phyloP scores from a whole-genome alignment of 1,139 yeast species.

The Saccharomyces hybrid region DNA sequence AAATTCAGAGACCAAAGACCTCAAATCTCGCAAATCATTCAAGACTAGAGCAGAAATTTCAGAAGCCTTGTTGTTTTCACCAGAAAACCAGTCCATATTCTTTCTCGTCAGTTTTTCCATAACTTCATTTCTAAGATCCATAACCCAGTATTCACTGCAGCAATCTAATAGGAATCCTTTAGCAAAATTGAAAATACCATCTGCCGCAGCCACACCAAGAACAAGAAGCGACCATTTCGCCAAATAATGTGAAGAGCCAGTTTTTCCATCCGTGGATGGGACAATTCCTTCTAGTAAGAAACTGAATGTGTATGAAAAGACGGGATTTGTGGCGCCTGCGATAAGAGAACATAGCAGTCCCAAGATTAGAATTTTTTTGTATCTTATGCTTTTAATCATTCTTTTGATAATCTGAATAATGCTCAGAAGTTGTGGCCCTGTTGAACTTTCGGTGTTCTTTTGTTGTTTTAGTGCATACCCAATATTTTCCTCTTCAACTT shows the following conservation, averaged over 20 bases:
- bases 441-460: constrained; percentile 6
- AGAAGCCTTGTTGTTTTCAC: constrained; percentile 38
- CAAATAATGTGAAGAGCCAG: constrained; percentile 34
- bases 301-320: constrained; percentile 72
- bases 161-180: constrained; percentile 46
- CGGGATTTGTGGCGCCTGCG: constrained; percentile 62
- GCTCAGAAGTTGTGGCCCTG: constrained; percentile 23
- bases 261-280: constrained; percentile 32
- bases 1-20: constrained; percentile 56
- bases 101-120: constrained; percentile 46
- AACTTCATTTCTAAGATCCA: constrained; percentile 42
- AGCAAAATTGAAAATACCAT: constrained; percentile 50
- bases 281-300: constrained; percentile 53
- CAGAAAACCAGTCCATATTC: constrained; percentile 48
- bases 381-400: constrained; percentile 33
- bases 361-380: constrained; percentile 35
- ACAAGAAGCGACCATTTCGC: constrained; percentile 63
- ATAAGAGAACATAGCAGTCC: constrained; percentile 50
- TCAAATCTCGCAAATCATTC: constrained; percentile 74
- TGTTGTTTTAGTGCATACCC: constrained; percentile 2
- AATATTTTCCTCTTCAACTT: not conserved
- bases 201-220: constrained; percentile 49
- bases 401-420: constrained; percentile 34
- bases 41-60: constrained; percentile 59
- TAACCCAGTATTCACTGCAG: constrained; percentile 65